A percentile compares a stretch with the other conserved stretches of the same genome.
phyloP scores from a whole-genome alignment of 1,139 yeast genomes.

The Yamadazyma sp. region DNA sequence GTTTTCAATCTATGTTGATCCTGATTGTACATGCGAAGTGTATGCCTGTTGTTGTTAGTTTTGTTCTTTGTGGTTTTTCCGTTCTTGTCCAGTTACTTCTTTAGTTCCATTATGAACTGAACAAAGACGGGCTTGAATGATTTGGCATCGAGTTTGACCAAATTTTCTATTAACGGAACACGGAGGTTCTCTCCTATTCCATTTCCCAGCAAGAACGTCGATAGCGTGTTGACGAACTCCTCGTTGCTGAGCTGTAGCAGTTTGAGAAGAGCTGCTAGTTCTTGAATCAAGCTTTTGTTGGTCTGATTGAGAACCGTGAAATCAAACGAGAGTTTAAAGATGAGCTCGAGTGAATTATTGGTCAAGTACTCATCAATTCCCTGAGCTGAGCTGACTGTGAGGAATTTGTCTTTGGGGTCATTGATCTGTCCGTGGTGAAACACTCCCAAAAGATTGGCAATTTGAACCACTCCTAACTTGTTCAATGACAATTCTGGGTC shows the following conservation, averaged over 20 bases:
- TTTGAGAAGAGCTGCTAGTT: conserved; percentile 69
- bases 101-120: conserved; percentile 51
- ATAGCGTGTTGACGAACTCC: conserved; percentile 50
- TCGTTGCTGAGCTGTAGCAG: conserved; percentile 50
- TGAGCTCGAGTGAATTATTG: conserved; percentile 64
- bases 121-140: conserved; percentile 66
- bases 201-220: conserved; percentile 55
- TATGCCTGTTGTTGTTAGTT: too few species aligned
- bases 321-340: conserved; percentile 80
- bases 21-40: conserved; percentile 5
- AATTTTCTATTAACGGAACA: conserved; percentile 55
- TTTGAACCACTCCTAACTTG: conserved; percentile 68
- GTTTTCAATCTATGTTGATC: background rate
- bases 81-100: background rate
- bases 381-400: conserved; percentile 51
- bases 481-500: conserved; percentile 25
- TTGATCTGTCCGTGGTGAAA: conserved; percentile 58
- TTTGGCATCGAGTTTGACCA: conserved; percentile 55
- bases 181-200: conserved; percentile 59
- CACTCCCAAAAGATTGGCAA: conserved; percentile 63
- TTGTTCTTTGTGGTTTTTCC: background rate
- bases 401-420: conserved; percentile 54
- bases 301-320: conserved; percentile 67
- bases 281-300: conserved; percentile 70
- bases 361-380: conserved; percentile 72